Base-by-base conservation (phyloP, 768 basidiomycete species). In the Lactarius tabidus region DNA sequence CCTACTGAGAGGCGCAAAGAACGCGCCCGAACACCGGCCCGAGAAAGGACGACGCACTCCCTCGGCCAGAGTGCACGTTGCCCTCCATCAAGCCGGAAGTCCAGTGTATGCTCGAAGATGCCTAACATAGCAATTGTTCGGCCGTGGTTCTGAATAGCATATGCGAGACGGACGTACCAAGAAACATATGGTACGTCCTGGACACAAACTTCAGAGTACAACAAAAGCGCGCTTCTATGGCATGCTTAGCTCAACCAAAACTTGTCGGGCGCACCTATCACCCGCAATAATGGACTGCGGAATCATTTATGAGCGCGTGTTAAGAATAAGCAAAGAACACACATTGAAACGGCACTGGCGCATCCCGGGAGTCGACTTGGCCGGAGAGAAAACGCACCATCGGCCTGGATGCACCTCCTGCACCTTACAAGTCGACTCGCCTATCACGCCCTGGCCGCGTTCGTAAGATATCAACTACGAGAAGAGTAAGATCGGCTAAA, bases 321-420 rank as follows among this genome's bases (percentile, higher is more conserved):
- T 17, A 26, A 26, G 23, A n/a, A n/a, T 18, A 14, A 26, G 23
- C 15, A 26, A 31, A 48, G 4, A 52, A 39, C 56, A 14, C 56
- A 63, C 62, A 10, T 12, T 20, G 36, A 29, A 39, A 18, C 23
- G 9, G 9, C 18, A 15, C 26, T 36, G 14, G 28, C 23, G 1
- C 38, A 6, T 17, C 23, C 53, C 29, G 23, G 57, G 26, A 6
- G 38, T 45, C 29, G 57, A 48, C 63, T 29, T 8, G 39, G 38
- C 31, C 28, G 28, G 54, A 52, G 57, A 41, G 23, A 17, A 54
- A 4, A 31, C 14, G 23, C 52, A 59, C 57, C 57, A 57, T 64
- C 63, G 63, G 36, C 63, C 63, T 53, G 63, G 41, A 51, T 43
- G 51, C 36, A 59, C 26, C 43, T 33, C 51, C 51, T 38, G n/a